These are phyloP conservation scores for Ailanthus altissimus DNA, from an alignment of 345 rosid genomes.

Conservation along the genomic window DNA sequence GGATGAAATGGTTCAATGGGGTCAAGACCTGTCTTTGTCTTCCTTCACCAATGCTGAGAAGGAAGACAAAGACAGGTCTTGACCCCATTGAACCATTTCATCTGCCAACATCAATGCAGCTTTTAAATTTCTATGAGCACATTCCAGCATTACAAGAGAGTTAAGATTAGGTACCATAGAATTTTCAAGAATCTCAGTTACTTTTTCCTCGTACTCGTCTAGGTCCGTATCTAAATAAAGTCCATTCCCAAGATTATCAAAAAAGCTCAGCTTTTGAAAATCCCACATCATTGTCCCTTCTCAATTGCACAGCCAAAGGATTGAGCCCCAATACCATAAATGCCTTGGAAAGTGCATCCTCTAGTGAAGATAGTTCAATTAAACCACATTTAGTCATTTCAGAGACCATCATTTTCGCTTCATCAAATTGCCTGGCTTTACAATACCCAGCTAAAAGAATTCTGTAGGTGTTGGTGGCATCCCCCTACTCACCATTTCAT, in stretches of 20 bases:
- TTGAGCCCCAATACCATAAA: conserved; percentile 56
- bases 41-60: conserved; percentile 45
- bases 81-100: conserved; percentile 73
- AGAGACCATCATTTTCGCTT: conserved; percentile 45
- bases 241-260: conserved; percentile 79
- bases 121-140: conserved; percentile 40
- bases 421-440: conserved; percentile 70
- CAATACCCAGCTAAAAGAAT: conserved; percentile 71
- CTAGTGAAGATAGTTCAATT: conserved; percentile 42
- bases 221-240: conserved; percentile 68
- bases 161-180: conserved; percentile 58
- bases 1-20: conserved; percentile 67
- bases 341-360: conserved; percentile 65
- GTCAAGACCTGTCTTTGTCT: conserved; percentile 55
- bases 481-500: conserved; percentile 64
- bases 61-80: conserved; percentile 48
- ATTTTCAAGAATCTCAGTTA: conserved; percentile 47
- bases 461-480: conserved; percentile 42
- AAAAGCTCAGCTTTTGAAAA: conserved; percentile 66
- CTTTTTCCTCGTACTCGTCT: conserved; percentile 55
- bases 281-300: conserved; percentile 60
- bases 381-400: conserved; percentile 58
- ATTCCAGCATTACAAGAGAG: conserved; percentile 45
- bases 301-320: conserved; percentile 63
- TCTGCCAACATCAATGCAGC: conserved; percentile 44